These are phyloP conservation scores for Populus nigra DNA, from an alignment of 345 rosid species.

Conservation along the genomic window DNA sequence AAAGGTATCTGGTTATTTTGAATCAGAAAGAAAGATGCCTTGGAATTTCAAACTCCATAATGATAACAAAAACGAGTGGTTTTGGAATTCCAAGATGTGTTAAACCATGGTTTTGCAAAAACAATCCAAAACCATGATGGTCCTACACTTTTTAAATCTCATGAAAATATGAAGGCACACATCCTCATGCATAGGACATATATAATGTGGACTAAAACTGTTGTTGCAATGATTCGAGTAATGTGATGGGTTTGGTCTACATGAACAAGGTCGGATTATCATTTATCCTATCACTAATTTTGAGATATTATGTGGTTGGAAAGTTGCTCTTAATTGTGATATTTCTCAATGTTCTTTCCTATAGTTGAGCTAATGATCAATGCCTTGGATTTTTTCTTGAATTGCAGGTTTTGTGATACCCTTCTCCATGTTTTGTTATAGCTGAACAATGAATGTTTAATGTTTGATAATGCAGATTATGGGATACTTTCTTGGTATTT, in stretches of 20 bases:
- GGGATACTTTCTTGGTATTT: conserved; percentile 70
- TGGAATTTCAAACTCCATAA: too few relatives aligned
- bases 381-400: neutral
- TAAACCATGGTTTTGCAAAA: neutral
- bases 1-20: neutral
- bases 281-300: neutral
- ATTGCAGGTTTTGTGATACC: neutral
- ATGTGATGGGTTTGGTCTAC: neutral
- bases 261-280: neutral
- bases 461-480: conserved; percentile 42
- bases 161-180: neutral
- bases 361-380: neutral
- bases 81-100: too few relatives aligned
- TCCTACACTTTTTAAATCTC: neutral
- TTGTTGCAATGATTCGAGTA: neutral
- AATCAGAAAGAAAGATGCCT: too few relatives aligned
- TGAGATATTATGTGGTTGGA: neutral
- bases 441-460: neutral
- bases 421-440: neutral
- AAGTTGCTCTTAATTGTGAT: neutral
- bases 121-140: neutral
- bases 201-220: neutral
- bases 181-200: neutral
- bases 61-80: too few relatives aligned
- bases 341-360: neutral